Percentiles rank a stretch among this genome's conserved stretches.
phyloP scores from a whole-genome alignment of 1,284 basidiomycete species.

The Moesziomyces globuligerus region DNA sequence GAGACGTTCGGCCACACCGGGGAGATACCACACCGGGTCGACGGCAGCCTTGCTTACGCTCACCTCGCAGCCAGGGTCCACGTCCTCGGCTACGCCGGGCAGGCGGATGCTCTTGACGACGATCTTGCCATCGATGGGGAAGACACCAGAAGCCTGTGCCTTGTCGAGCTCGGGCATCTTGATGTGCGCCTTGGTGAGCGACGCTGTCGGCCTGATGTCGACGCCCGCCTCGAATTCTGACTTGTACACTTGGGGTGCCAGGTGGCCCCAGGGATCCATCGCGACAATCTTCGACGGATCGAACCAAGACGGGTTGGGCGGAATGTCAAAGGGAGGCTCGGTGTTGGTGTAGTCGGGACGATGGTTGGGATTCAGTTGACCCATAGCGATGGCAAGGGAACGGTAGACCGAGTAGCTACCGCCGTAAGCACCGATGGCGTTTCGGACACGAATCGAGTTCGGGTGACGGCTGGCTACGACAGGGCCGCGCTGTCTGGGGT shows the following conservation, averaged over 20 bases:
- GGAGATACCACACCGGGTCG: constrained; percentile 88
- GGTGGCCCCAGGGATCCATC: constrained; percentile 93
- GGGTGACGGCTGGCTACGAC: constrained; percentile 88
- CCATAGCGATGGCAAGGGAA: constrained; percentile 79
- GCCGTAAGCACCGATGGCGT: constrained; percentile 91
- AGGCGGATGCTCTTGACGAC: constrained; percentile 65
- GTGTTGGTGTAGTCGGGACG: constrained; percentile 77
- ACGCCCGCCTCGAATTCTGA: constrained; percentile 67
- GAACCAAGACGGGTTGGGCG: constrained; percentile 83
- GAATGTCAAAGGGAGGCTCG: constrained; percentile 85
- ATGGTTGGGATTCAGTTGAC: constrained; percentile 79
- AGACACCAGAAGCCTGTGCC: constrained; percentile 75
- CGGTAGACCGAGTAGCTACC: constrained; percentile 95
- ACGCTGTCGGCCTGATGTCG: constrained; percentile 67
- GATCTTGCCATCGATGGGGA: constrained; percentile 84
- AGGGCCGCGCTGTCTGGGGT: constrained; percentile 79
- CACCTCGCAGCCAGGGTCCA: constrained; percentile 84
- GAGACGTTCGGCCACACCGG: constrained; percentile 73
- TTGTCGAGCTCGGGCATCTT: constrained; percentile 93
- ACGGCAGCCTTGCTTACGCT: constrained; percentile 77
- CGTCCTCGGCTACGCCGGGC: constrained; percentile 48
- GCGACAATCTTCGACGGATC: constrained; percentile 86
- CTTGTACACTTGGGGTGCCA: constrained; percentile 82
- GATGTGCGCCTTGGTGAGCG: constrained; percentile 83
- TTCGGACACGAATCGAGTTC: constrained; percentile 85